Conservation (phyloP, 805 yeast genomes). For the Pichia californica region DNA sequence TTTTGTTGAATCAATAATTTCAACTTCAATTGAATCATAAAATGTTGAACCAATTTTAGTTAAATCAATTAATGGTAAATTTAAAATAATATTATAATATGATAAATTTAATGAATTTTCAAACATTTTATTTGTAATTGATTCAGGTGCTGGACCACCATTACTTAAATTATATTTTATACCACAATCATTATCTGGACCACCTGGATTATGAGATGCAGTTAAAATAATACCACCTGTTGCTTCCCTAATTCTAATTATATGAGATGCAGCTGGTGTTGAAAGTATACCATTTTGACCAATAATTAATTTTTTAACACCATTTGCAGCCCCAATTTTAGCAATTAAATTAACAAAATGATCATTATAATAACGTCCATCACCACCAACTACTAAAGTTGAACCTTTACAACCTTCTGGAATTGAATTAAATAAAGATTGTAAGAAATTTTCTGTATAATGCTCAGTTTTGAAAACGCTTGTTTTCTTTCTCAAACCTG, state of each 20-base stretch:
- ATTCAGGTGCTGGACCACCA: conserved; percentile 98
- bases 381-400: conserved; percentile 90
- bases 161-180: conserved; percentile 91
- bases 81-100: conserved; percentile 51
- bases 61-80: conserved; percentile 63
- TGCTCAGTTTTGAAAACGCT: conserved; percentile 67
- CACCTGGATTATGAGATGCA: conserved; percentile 98
- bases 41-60: conserved; percentile 42
- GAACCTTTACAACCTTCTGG: conserved; percentile 81
- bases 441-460: conserved; percentile 92
- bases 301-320: conserved; percentile 74
- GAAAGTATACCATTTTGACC: conserved; percentile 87
- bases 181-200: conserved; percentile 86
- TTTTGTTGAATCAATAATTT: conserved; percentile 73
- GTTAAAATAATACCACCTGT: conserved; percentile 96
- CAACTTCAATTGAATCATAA: conserved; percentile 62
- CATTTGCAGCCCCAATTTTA: conserved; percentile 83
- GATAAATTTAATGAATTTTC: conserved; percentile 55
- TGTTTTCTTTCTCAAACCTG: conserved; percentile 92
- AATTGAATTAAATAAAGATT: conserved; percentile 74
- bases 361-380: conserved; percentile 88
- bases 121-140: conserved; percentile 82
- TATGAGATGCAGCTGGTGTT: conserved; percentile 95
- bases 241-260: conserved; percentile 63
- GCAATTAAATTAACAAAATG: conserved; percentile 76